Evolutionary conservation across 306 rosid genomes (phyloP), one percentile per base, ranked within the genome.

Genomic region (Malus sieversii): DNA sequence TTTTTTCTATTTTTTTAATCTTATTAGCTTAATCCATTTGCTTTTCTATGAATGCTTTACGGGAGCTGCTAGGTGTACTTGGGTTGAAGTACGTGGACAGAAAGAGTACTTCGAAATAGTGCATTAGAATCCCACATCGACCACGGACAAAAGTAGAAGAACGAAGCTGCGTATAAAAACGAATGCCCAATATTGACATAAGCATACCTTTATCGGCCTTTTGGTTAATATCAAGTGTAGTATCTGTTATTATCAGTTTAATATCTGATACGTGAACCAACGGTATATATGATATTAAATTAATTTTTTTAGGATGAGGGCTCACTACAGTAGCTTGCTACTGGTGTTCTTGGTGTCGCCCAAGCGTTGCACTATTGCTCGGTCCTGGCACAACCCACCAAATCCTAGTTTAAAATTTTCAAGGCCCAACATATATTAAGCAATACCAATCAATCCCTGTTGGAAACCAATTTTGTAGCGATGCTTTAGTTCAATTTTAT

Each of bases 101-200:
- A 27, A 30, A 5, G 5, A 62, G n/a, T 15, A 29, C 2, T 62
- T 29, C 67, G 4, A 62, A 20, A 62, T 23, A 29, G 12, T 29
- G 67, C 4, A 14, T 15, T 62, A 9, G 6, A 6, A 18, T 18
- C 45, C 66, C 68, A 32, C 45, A 64, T 64, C 68, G 68, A 32
- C 13, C 0, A 7, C 9, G 4, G 10, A 18, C 1, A 7, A 32
- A 30, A 8, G 23, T 4, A 18, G 1, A 22, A 32, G 3, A 32
- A 32, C 10, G 3, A 10, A 32, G 14, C 11, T 64, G 7, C 4
- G 38, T 63, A 63, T 63, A 30, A 63, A 63, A 30, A 1, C 1
- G 5, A 4, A 8, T 3, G n/a, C 23, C 68, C 22, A 1, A 7
- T 3, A 0, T 0, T 0, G 0, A 7, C 0, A 1, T 1, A n/a